Evolutionary conservation across 2,329 filamentous ascomycete genomes (phyloP).

Genomic region (Beauveria caledonica): DNA sequence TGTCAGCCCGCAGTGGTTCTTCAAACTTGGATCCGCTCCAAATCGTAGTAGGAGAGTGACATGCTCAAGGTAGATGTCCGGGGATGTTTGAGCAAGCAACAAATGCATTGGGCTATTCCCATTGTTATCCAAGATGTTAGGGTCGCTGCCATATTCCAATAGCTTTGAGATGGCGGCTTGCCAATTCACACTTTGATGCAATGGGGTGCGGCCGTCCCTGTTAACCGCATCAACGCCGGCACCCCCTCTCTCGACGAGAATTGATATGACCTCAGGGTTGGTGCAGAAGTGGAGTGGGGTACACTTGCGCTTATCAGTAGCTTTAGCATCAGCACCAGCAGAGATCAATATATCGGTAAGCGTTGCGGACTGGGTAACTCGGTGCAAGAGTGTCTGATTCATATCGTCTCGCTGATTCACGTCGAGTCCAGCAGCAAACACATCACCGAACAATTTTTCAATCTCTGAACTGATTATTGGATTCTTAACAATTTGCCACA

Average conservation of each 20-base stretch:
- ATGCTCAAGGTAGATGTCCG: background rate
- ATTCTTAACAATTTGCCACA: background rate
- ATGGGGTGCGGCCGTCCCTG: background rate
- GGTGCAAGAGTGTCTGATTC: background rate
- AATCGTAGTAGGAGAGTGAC: background rate
- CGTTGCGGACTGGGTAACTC: background rate
- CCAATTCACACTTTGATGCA: background rate
- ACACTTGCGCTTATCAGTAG: background rate
- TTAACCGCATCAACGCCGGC: background rate
- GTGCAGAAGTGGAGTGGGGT: background rate
- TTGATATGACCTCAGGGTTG: background rate
- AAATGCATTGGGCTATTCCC: background rate
- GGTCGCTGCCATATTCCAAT: background rate
- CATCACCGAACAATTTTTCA: background rate
- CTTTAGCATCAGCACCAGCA: background rate
- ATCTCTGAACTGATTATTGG: background rate
- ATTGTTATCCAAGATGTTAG: background rate
- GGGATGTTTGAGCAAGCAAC: background rate
- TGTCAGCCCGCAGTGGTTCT: background rate
- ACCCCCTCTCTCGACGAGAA: background rate
- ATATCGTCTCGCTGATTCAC: background rate
- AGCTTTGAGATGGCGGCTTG: background rate
- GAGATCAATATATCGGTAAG: background rate
- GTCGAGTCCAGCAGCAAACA: background rate
- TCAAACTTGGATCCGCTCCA: slow-evolving; percentile 1